These are phyloP conservation scores for Fagus sylvatica DNA, from an alignment of 306 rosid species.

Conservation along the genomic window DNA sequence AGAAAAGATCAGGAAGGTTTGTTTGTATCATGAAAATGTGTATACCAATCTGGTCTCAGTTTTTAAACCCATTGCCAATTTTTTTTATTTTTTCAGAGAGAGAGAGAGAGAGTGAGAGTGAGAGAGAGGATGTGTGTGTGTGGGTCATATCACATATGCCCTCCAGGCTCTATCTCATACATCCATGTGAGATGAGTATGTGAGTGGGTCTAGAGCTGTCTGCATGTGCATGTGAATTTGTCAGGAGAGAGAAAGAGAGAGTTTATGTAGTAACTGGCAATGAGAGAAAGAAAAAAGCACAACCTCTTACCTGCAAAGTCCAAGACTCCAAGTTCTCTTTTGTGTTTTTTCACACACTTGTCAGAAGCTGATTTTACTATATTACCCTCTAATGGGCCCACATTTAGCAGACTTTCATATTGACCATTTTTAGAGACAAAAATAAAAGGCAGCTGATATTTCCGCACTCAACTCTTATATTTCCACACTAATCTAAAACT, in stretches of 20 bases:
- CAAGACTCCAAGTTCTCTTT: not conserved
- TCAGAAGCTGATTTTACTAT: constrained; percentile 9
- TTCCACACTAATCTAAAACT: too few species aligned
- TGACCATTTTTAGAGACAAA: not conserved
- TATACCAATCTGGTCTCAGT: constrained; percentile 47
- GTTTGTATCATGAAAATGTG: constrained; percentile 34
- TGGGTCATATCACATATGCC: constrained; percentile 40
- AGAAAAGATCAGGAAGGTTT: constrained; percentile 35
- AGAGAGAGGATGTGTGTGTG: constrained; percentile 17
- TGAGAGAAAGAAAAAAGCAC: not conserved
- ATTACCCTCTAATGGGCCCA: not conserved
- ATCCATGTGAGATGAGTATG: constrained; percentile 62
- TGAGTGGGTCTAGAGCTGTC: constrained; percentile 66
- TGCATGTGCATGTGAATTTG: constrained; percentile 82
- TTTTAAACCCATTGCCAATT: constrained; percentile 22
- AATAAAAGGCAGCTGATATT: too few species aligned
- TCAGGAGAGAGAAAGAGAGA: constrained; percentile 37
- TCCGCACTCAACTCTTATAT: too few species aligned
- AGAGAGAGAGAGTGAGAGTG: constrained; percentile 12
- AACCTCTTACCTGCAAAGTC: constrained; percentile 11
- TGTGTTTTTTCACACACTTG: constrained; percentile 19
- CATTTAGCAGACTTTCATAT: not conserved
- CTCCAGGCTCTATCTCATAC: constrained; percentile 30
- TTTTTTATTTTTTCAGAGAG: not conserved
- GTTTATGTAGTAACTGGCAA: not conserved